phyloP scores from a whole-genome alignment of 2,329 filamentous ascomycete genomes.

The Aspergillus nomiae region DNA sequence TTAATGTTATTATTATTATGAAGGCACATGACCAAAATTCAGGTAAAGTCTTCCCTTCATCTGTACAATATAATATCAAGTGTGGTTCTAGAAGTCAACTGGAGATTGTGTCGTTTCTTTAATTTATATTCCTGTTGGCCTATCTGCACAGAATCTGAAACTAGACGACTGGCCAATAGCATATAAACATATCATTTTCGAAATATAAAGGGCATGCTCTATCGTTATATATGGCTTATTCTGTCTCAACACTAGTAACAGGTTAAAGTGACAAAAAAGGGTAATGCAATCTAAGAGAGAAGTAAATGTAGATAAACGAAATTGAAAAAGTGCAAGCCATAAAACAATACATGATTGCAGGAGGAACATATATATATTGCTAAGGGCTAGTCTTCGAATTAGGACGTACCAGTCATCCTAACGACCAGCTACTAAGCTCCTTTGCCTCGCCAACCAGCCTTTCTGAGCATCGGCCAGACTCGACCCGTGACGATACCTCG shows the following conservation, averaged over 20 bases:
- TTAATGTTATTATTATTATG: neutral
- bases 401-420: slow-evolving; percentile 15
- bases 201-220: neutral
- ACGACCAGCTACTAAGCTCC: slow-evolving; percentile 43
- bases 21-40: neutral
- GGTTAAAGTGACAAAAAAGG: neutral
- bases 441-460: slow-evolving; percentile 49
- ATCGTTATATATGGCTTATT: neutral
- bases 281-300: slow-evolving; percentile 3
- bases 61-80: neutral
- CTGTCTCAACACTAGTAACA: neutral
- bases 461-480: slow-evolving; percentile 40
- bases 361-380: neutral
- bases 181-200: neutral
- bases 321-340: neutral
- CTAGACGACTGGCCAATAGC: neutral
- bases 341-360: neutral
- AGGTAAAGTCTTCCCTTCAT: neutral
- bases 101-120: neutral
- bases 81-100: neutral
- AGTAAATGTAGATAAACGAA: neutral
- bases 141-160: neutral
- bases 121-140: neutral
- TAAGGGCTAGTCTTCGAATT: neutral
- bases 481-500: slow-evolving; percentile 42